Conservation (phyloP, 2,329 filamentous ascomycete species). For the Alternaria hordeiaustralica region DNA sequence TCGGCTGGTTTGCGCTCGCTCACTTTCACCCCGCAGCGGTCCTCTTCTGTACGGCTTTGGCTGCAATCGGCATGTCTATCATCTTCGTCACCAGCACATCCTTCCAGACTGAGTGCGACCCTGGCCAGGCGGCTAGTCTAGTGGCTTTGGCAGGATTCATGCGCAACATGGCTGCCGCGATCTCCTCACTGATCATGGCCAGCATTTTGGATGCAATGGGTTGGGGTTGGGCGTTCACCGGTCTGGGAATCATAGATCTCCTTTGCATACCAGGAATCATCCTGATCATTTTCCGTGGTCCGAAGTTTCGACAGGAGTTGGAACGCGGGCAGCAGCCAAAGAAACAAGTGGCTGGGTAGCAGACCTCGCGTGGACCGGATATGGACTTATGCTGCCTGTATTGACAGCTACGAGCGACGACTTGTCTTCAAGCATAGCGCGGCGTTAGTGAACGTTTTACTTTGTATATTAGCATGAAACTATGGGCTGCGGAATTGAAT, state of each 20-base stretch:
- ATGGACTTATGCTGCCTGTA: not conserved
- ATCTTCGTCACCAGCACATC: slow-evolving; percentile 53
- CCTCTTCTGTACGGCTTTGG: slow-evolving; percentile 34
- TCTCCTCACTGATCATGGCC: slow-evolving; percentile 48
- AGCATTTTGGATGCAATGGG: slow-evolving; percentile 45
- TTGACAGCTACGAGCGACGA: not conserved
- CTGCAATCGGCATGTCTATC: slow-evolving; percentile 48
- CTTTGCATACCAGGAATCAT: slow-evolving; percentile 33
- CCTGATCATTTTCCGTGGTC: slow-evolving; percentile 28
- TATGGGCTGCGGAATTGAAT: not conserved
- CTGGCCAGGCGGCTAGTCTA: slow-evolving; percentile 49
- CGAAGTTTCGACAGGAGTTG: slow-evolving; percentile 29
- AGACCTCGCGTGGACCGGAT: not conserved
- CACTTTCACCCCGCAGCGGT: slow-evolving; percentile 27
- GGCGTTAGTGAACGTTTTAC: slow-evolving; percentile 10
- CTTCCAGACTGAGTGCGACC: slow-evolving; percentile 52
- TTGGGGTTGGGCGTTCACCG: slow-evolving; percentile 52
- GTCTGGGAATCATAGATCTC: slow-evolving; percentile 45
- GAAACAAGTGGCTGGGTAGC: not conserved
- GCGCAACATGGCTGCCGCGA: slow-evolving; percentile 50
- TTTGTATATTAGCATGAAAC: not conserved
- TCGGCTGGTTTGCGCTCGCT: slow-evolving; percentile 50
- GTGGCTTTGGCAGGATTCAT: slow-evolving; percentile 52
- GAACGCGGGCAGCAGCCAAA: slow-evolving; percentile 21
- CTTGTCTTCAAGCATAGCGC: slow-evolving; percentile 18